These are phyloP conservation scores for Colletotrichum cuscutae DNA, from an alignment of 2,329 filamentous ascomycete genomes.

Conservation along the genomic window DNA sequence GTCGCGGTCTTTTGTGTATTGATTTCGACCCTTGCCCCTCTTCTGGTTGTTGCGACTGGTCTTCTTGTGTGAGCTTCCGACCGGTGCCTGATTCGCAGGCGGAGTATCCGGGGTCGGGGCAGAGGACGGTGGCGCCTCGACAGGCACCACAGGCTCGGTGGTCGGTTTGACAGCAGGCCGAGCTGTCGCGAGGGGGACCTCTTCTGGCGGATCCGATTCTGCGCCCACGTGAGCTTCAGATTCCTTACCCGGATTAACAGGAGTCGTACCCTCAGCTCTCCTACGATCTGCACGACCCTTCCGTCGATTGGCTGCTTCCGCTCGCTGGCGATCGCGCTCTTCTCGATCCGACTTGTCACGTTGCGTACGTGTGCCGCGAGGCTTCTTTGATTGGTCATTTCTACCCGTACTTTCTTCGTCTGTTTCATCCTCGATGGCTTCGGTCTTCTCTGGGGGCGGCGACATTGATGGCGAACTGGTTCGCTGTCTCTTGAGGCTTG, in stretches of 20 bases:
- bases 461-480: conserved; percentile 81
- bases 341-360: conserved; percentile 74
- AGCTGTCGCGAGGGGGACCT: conserved; percentile 64
- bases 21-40: conserved; percentile 79
- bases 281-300: conserved; percentile 85
- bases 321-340: conserved; percentile 78
- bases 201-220: conserved; percentile 81
- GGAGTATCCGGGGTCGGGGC: conserved; percentile 56
- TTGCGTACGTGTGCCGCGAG: conserved; percentile 68
- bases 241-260: conserved; percentile 40
- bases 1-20: conserved; percentile 83
- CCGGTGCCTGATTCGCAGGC: conserved; percentile 49
- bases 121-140: conserved; percentile 48
- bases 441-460: conserved; percentile 61
- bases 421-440: conserved; percentile 69
- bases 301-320: conserved; percentile 81
- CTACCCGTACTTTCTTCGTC: conserved; percentile 72
- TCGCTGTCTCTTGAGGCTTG: conserved; percentile 82
- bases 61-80: conserved; percentile 67
- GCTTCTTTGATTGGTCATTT: conserved; percentile 67
- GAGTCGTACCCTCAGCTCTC: conserved; percentile 77
- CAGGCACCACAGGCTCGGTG: conserved; percentile 44
- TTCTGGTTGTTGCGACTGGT: conserved; percentile 71
- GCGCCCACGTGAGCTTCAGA: conserved; percentile 48
- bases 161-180: conserved; percentile 40